Conservation (phyloP, 1,139 yeast species). For the Zygoascus meyerae region DNA sequence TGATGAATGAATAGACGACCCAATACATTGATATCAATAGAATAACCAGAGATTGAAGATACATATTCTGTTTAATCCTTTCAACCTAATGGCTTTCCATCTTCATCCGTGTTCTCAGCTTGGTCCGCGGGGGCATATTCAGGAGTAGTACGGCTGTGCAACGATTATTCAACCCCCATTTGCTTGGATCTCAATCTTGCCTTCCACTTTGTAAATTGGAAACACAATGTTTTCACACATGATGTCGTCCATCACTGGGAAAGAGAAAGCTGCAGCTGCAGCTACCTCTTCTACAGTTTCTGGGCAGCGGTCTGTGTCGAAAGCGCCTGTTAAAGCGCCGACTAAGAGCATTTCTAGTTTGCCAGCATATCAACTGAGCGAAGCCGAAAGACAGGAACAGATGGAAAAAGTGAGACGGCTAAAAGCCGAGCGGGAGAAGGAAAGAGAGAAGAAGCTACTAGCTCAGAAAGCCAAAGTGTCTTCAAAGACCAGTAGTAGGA, state of each 20-base stretch:
- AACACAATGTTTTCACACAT: conserved; percentile 6
- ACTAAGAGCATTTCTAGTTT: background rate
- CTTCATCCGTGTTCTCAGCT: no score
- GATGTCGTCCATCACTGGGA: conserved; percentile 8
- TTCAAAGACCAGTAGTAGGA: conserved; percentile 11
- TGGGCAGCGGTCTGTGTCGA: background rate
- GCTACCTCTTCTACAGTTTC: background rate
- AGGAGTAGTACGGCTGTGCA: no score
- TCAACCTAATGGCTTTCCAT: no score
- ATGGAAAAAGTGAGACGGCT: conserved; percentile 26
- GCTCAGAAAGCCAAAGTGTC: conserved; percentile 14
- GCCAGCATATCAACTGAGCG: conserved; percentile 9
- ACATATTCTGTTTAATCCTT: no score
- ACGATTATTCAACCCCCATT: no score
- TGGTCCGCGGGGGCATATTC: no score
- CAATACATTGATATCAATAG: no score
- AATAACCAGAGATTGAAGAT: no score
- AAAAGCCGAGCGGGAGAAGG: conserved; percentile 25
- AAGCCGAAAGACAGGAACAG: conserved; percentile 25
- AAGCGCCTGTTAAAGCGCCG: background rate
- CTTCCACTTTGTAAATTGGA: no score
- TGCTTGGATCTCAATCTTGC: no score
- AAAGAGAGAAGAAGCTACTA: conserved; percentile 15
- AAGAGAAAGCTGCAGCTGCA: background rate
- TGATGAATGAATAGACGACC: no score